Evolutionary conservation across 768 basidiomycete species (phyloP).

Genomic region (Macrolepiota dolichaula): DNA sequence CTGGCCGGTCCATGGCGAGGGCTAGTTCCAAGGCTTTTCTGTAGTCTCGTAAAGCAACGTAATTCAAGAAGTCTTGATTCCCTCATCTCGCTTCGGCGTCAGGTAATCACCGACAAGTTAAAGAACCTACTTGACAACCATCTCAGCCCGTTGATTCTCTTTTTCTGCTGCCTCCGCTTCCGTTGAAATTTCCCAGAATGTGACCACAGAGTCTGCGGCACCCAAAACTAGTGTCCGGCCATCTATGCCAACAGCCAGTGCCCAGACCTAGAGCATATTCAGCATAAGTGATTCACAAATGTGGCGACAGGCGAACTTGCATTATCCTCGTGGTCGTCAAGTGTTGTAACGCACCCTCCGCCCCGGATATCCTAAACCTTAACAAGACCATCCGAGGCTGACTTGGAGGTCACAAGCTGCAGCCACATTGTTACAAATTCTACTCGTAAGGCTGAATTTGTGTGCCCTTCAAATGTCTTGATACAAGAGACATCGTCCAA

Average conservation of each 20-base stretch:
- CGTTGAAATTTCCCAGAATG: conserved; percentile 95
- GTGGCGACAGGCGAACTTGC: conserved; percentile 36
- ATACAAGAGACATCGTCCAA: conserved; percentile 91
- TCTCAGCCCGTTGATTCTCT: conserved; percentile 64
- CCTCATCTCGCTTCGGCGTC: conserved; percentile 38
- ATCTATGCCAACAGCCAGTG: conserved; percentile 77
- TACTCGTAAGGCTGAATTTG: conserved; percentile 92
- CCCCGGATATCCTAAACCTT: conserved; percentile 92
- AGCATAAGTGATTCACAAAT: not conserved
- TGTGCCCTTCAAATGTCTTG: conserved; percentile 97
- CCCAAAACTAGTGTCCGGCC: conserved; percentile 87
- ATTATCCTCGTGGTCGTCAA: conserved; percentile 99
- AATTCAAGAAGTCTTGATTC: conserved; percentile 95
- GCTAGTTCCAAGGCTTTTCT: conserved; percentile 88
- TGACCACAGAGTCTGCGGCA: conserved; percentile 93
- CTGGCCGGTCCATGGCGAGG: conserved; percentile 90
- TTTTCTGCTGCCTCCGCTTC: conserved; percentile 77
- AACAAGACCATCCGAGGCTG: conserved; percentile 93
- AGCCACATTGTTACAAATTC: conserved; percentile 82
- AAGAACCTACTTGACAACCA: conserved; percentile 72
- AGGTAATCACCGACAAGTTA: not conserved
- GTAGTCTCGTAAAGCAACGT: conserved; percentile 84
- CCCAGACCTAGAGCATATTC: conserved; percentile 79
- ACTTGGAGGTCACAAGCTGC: conserved; percentile 86
- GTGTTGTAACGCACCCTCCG: conserved; percentile 82